Conservation (phyloP, 352 stramenopile genomes). For the Pythium grandisporangium region DNA sequence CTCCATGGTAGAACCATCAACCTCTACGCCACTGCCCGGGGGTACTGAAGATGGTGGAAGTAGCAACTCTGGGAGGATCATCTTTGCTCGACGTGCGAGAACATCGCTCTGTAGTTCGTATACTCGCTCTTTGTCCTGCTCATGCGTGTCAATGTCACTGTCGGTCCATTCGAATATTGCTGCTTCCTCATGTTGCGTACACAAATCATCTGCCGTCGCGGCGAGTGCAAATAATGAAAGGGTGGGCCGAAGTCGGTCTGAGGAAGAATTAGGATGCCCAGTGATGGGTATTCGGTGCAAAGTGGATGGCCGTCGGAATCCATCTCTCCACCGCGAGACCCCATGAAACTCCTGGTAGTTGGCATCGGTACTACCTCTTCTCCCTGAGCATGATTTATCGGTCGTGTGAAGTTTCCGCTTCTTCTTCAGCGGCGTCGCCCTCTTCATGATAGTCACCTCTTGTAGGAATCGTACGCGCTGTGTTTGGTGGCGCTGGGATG, state of each 20-base stretch:
- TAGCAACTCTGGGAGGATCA: slow-evolving; percentile 10
- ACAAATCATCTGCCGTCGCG: slow-evolving; percentile 6
- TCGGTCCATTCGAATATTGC: slow-evolving; percentile 31
- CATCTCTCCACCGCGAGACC: too few species aligned
- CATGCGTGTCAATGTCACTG: slow-evolving; percentile 30
- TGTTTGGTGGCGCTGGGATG: slow-evolving; percentile 13
- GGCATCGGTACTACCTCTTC: too few species aligned
- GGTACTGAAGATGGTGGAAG: background rate
- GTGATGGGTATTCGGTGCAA: background rate
- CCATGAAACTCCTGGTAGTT: background rate
- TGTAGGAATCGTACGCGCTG: slow-evolving; percentile 3
- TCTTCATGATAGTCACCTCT: slow-evolving; percentile 8
- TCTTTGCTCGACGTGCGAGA: slow-evolving; percentile 13
- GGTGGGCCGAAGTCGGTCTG: background rate
- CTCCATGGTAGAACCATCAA: too few species aligned
- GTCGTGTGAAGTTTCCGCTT: background rate
- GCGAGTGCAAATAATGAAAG: slow-evolving; percentile 7
- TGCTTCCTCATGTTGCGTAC: slow-evolving; percentile 1
- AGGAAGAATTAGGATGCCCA: background rate
- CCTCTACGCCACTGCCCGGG: too few species aligned
- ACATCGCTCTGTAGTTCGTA: slow-evolving; percentile 28
- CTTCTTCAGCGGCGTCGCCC: background rate
- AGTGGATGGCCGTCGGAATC: background rate
- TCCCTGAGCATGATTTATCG: too few species aligned
- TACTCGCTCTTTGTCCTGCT: slow-evolving; percentile 31